Conservation (phyloP, 2,329 filamentous ascomycete genomes). For the Triangularia verruculosa region DNA sequence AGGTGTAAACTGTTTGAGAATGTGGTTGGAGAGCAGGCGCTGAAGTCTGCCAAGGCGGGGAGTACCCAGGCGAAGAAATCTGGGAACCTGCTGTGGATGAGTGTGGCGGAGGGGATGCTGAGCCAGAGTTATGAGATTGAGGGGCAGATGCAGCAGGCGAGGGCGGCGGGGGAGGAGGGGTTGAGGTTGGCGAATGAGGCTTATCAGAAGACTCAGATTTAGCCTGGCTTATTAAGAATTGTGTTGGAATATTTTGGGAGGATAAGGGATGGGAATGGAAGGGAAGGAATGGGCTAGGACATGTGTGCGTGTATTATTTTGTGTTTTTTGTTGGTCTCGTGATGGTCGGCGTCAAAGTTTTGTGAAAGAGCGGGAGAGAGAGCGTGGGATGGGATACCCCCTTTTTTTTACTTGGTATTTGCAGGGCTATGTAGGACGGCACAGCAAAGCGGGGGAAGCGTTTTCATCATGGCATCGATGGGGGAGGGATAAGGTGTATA, state of each 20-base stretch:
- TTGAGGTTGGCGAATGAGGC: constrained; percentile 26
- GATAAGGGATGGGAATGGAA: neutral
- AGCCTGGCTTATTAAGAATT: too few relatives aligned
- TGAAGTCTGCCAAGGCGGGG: constrained; percentile 71
- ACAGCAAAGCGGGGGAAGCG: neutral
- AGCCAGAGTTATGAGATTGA: constrained; percentile 72
- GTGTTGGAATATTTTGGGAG: neutral
- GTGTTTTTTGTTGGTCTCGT: neutral
- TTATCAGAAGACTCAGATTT: constrained; percentile 19
- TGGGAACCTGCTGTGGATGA: constrained; percentile 73
- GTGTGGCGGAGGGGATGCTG: constrained; percentile 76
- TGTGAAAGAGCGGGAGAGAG: neutral
- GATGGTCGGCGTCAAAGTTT: neutral
- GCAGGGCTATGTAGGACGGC: neutral
- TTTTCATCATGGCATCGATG: neutral
- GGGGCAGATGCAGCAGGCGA: constrained; percentile 40
- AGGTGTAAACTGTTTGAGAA: constrained; percentile 77
- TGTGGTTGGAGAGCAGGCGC: constrained; percentile 74
- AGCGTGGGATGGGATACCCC: neutral
- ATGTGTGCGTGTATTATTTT: neutral
- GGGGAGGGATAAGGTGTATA: neutral
- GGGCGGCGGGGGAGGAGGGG: constrained; percentile 12
- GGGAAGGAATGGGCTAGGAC: too few relatives aligned
- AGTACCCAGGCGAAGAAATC: constrained; percentile 65
- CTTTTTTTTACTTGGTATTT: neutral